phyloP scores from a whole-genome alignment of 495 filamentous ascomycete species.

The Coniosporium apollinis region DNA sequence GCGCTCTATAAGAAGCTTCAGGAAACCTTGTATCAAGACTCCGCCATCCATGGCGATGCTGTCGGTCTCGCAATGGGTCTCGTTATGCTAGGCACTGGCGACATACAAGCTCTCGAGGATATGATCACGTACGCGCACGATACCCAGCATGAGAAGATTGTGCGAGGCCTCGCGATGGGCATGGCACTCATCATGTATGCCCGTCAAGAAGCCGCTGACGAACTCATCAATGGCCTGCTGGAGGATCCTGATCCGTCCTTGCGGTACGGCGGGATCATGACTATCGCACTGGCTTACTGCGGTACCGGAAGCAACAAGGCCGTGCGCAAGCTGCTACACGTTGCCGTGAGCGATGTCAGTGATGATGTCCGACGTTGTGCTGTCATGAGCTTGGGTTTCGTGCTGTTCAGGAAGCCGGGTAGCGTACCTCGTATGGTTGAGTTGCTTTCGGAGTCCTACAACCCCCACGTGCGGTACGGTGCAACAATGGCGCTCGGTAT shows the following conservation, averaged over 20 bases:
- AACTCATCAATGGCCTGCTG: slow-evolving; percentile 80
- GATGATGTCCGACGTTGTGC: slow-evolving; percentile 93
- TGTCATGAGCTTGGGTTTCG: slow-evolving; percentile 98
- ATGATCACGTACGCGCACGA: slow-evolving; percentile 98
- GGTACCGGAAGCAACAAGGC: slow-evolving; percentile 97
- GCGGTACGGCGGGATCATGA: slow-evolving; percentile 96
- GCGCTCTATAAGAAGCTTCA: slow-evolving; percentile 86
- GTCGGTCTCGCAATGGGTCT: slow-evolving; percentile 91
- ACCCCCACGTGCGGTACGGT: slow-evolving; percentile 95
- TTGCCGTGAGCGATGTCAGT: slow-evolving; percentile 95
- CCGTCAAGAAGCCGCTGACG: slow-evolving; percentile 85
- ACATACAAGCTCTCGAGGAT: slow-evolving; percentile 73
- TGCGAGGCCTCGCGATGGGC: slow-evolving; percentile 82
- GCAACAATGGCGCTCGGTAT: slow-evolving; percentile 98
- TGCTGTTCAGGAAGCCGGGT: slow-evolving; percentile 92
- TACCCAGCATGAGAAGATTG: slow-evolving; percentile 97
- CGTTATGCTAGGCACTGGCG: slow-evolving; percentile 92
- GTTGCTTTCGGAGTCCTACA: slow-evolving; percentile 92
- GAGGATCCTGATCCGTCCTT: slow-evolving; percentile 88
- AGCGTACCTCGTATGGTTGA: slow-evolving; percentile 99
- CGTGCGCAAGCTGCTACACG: slow-evolving; percentile 89
- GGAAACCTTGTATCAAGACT: slow-evolving; percentile 74
- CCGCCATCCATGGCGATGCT: slow-evolving; percentile 90
- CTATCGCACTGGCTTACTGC: slow-evolving; percentile 94
- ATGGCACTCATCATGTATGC: slow-evolving; percentile 99